Evolutionary conservation across 163 green algal genomes (phyloP).

Genomic region (Volvox carteri): DNA sequence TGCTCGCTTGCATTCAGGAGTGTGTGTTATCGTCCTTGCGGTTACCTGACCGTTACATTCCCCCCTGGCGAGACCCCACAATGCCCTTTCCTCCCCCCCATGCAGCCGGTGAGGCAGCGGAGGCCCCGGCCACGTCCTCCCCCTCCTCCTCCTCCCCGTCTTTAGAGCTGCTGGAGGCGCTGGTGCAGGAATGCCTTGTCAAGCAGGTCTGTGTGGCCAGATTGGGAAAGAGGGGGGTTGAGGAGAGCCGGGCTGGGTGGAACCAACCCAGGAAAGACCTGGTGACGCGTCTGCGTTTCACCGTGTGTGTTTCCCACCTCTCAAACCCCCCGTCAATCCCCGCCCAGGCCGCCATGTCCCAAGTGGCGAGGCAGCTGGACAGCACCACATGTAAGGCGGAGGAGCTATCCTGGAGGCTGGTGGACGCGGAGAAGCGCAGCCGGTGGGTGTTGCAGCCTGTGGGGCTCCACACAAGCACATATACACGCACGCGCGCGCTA

Average conservation of each 20-base stretch:
- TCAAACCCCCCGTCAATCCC: neutral
- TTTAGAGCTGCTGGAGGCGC: slow-evolving; percentile 41
- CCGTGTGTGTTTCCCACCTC: neutral
- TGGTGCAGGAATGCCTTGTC: slow-evolving; percentile 58
- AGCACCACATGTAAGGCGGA: slow-evolving; percentile 49
- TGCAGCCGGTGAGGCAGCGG: neutral
- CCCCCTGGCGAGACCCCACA: neutral
- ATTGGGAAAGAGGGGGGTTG: neutral
- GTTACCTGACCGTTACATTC: neutral
- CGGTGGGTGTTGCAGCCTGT: neutral
- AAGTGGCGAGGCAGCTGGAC: slow-evolving; percentile 62
- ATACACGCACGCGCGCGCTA: neutral
- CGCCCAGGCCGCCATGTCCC: slow-evolving; percentile 30
- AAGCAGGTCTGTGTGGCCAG: slow-evolving; percentile 47
- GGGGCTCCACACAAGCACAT: neutral
- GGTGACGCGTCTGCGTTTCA: neutral
- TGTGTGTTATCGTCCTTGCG: neutral
- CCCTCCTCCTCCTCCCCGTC: too few species aligned
- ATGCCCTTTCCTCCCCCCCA: neutral
- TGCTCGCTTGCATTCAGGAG: too few species aligned
- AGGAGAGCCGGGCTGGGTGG: neutral
- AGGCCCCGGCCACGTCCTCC: neutral
- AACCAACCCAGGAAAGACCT: neutral
- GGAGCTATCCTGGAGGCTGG: slow-evolving; percentile 58
- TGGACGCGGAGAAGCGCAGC: slow-evolving; percentile 57